A percentile compares a stretch with the other conserved stretches of the same genome.
Conservation (phyloP, 768 basidiomycete genomes). For the Lepiota brunneoincarnata region DNA sequence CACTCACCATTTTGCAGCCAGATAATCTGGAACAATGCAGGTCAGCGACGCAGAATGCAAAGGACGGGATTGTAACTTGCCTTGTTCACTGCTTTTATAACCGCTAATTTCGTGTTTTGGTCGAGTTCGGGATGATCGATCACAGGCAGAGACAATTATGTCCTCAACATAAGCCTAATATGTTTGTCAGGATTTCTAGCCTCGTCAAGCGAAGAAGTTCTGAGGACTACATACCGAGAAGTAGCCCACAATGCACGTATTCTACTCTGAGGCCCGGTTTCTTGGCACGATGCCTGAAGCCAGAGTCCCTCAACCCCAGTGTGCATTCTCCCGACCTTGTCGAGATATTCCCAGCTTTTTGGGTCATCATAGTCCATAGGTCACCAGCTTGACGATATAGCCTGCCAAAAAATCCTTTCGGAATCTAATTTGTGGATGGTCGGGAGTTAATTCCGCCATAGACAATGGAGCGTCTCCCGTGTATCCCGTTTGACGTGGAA, state of each 20-base stretch:
- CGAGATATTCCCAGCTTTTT: conserved; percentile 42
- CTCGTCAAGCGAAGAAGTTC: neutral
- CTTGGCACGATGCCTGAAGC: neutral
- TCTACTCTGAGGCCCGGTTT: conserved; percentile 35
- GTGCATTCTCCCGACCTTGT: conserved; percentile 50
- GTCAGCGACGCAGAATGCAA: neutral
- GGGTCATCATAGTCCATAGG: conserved; percentile 41
- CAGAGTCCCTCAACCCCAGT: conserved; percentile 27
- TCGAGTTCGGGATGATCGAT: conserved; percentile 35
- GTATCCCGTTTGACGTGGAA: conserved; percentile 38
- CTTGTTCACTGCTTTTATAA: conserved; percentile 43
- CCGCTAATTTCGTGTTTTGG: conserved; percentile 35
- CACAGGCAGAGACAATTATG: conserved; percentile 39
- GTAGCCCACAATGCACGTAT: conserved; percentile 36
- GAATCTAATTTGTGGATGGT: conserved; percentile 46
- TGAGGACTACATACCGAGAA: conserved; percentile 19
- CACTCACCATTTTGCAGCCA: conserved; percentile 42
- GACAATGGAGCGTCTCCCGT: conserved; percentile 34
- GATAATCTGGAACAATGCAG: conserved; percentile 28
- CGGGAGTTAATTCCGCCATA: conserved; percentile 36
- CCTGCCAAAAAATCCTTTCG: conserved; percentile 37
- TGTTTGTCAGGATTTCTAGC: neutral
- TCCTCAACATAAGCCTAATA: conserved; percentile 42
- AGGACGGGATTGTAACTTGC: conserved; percentile 19
- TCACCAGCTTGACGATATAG: conserved; percentile 35